Percentiles rank a stretch among this genome's conserved stretches.
These are phyloP conservation scores for Tulasnella sp. DNA, from an alignment of 768 basidiomycete genomes.

Conservation along the genomic window DNA sequence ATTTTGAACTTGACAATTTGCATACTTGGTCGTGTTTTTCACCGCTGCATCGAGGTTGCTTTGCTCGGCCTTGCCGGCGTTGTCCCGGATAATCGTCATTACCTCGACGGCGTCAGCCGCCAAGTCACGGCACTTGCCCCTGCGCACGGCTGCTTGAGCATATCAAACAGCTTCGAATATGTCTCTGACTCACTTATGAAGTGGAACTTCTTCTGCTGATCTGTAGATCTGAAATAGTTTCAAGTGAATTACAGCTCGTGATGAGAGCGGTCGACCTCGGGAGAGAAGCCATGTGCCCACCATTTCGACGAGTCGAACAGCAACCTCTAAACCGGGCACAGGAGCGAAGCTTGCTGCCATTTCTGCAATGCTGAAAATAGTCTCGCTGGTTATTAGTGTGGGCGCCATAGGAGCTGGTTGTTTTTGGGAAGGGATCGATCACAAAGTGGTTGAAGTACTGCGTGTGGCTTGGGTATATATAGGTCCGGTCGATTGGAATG, in stretches of 20 bases:
- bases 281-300: background rate
- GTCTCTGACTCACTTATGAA: background rate
- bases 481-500: background rate
- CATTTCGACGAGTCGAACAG: background rate
- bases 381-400: background rate
- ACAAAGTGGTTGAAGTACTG: background rate
- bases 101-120: background rate
- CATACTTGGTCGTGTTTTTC: background rate
- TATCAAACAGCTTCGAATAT: background rate
- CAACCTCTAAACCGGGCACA: background rate
- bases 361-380: background rate
- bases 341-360: background rate
- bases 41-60: conserved; percentile 6
- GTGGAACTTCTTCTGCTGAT: background rate
- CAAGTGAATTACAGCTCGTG: background rate
- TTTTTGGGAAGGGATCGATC: background rate
- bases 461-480: background rate
- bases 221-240: background rate
- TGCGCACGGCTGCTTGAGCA: background rate
- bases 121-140: background rate
- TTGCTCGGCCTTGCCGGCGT: conserved; percentile 7
- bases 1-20: background rate
- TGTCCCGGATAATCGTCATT: conserved; percentile 8
- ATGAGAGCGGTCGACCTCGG: background rate
- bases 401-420: background rate